These are phyloP conservation scores for Fusarium penzigii DNA, from an alignment of 2,329 filamentous ascomycete genomes.

Conservation along the genomic window DNA sequence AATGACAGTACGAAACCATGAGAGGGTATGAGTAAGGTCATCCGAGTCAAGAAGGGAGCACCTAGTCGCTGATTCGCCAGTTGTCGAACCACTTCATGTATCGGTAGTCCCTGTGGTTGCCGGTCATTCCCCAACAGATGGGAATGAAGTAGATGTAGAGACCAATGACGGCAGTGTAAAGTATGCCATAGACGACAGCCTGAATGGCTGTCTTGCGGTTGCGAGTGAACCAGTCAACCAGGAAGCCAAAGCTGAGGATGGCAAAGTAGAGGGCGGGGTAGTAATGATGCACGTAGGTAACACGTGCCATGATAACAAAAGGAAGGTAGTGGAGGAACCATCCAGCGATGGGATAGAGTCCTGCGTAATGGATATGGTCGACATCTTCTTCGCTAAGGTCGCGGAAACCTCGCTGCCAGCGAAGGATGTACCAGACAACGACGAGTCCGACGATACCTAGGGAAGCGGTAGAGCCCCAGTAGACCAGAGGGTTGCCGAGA, in stretches of 20 bases:
- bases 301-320: constrained; percentile 96
- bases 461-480: constrained; percentile 87
- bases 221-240: constrained; percentile 79
- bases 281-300: constrained; percentile 99
- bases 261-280: constrained; percentile 98
- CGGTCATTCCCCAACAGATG: constrained; percentile 95
- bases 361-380: constrained; percentile 92
- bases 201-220: constrained; percentile 65
- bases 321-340: constrained; percentile 97
- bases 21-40: constrained; percentile 10
- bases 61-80: constrained; percentile 77
- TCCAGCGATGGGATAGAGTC: constrained; percentile 85
- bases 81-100: constrained; percentile 92
- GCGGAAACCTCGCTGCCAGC: constrained; percentile 93
- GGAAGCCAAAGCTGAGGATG: constrained; percentile 85
- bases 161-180: constrained; percentile 75
- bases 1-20: constrained; percentile 7
- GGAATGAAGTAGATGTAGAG: constrained; percentile 90
- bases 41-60: constrained; percentile 6
- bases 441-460: constrained; percentile 73
- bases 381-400: constrained; percentile 81
- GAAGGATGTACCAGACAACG: constrained; percentile 80
- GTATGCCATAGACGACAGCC: constrained; percentile 66
- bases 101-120: constrained; percentile 77
- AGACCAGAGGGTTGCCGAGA: constrained; percentile 92